A percentile compares a stretch with the other conserved stretches of the same genome.
Evolutionary conservation across 1,284 basidiomycete species (phyloP).

Genomic region (Heterobasidion irregulare): DNA sequence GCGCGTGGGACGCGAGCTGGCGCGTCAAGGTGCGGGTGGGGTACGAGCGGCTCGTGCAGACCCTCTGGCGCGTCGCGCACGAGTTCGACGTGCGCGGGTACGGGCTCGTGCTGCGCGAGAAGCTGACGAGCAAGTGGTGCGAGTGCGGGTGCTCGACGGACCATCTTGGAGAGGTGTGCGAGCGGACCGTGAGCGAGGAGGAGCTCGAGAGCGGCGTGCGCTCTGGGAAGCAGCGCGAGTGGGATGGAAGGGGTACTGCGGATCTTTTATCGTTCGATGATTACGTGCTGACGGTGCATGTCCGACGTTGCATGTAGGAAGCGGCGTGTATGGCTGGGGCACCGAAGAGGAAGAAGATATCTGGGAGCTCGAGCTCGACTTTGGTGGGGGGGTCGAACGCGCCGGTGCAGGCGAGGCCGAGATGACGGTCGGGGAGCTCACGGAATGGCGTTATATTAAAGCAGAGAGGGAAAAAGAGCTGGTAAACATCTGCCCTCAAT

Average conservation of each 20-base stretch:
- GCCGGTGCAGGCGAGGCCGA: slow-evolving; percentile 32
- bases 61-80: slow-evolving; percentile 55
- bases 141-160: slow-evolving; percentile 71
- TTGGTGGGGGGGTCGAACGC: slow-evolving; percentile 44
- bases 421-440: slow-evolving; percentile 59
- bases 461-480: slow-evolving; percentile 63
- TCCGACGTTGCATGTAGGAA: slow-evolving; percentile 22
- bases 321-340: slow-evolving; percentile 58
- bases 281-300: not conserved
- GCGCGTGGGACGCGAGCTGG: slow-evolving; percentile 47
- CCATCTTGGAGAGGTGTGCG: slow-evolving; percentile 65
- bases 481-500: slow-evolving; percentile 23
- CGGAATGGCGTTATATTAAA: slow-evolving; percentile 60
- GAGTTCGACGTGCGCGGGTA: slow-evolving; percentile 67
- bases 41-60: slow-evolving; percentile 51
- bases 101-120: slow-evolving; percentile 57
- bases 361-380: slow-evolving; percentile 62
- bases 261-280: not conserved
- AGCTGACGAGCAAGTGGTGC: slow-evolving; percentile 64
- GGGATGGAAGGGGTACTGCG: slow-evolving; percentile 54
- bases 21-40: slow-evolving; percentile 45
- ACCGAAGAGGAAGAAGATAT: slow-evolving; percentile 65
- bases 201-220: slow-evolving; percentile 46
- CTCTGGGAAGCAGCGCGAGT: slow-evolving; percentile 57
- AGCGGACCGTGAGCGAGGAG: slow-evolving; percentile 58